A percentile compares a stretch with the other conserved stretches of the same genome.
Conservation (phyloP, 352 stramenopile species). For the Phytophthora citricola region DNA sequence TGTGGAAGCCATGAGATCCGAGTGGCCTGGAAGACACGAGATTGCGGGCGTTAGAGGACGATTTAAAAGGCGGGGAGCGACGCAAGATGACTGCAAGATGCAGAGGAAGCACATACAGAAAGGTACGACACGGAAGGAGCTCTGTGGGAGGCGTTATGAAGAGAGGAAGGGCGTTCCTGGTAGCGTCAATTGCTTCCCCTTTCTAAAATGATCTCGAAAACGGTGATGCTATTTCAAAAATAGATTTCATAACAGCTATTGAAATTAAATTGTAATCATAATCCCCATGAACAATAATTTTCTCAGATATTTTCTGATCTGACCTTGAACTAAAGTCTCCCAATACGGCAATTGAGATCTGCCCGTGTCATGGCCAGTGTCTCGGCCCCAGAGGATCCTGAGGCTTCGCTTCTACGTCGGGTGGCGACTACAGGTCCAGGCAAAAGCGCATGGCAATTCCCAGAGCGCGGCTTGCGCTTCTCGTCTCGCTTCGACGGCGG, state of each 20-base stretch:
- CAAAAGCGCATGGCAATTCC: constrained; percentile 44
- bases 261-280: too few species aligned
- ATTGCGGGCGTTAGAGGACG: constrained; percentile 10
- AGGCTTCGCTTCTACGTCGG: constrained; percentile 16
- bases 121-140: too few species aligned
- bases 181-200: constrained; percentile 9
- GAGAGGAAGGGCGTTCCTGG: constrained; percentile 4
- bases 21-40: background rate
- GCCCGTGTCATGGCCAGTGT: background rate
- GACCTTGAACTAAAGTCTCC: constrained; percentile 1
- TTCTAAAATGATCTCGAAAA: constrained; percentile 19
- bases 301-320: background rate
- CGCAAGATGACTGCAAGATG: background rate
- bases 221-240: background rate
- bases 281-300: too few species aligned
- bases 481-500: constrained; percentile 78
- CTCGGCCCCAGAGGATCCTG: constrained; percentile 3
- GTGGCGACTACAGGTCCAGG: constrained; percentile 36
- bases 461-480: constrained; percentile 55
- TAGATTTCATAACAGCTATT: too few species aligned
- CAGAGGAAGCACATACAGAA: background rate
- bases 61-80: background rate
- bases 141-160: background rate
- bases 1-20: constrained; percentile 36
- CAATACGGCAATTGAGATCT: background rate